phyloP scores from a whole-genome alignment of 1,139 yeast genomes.

The Saccharomyces hybrid region DNA sequence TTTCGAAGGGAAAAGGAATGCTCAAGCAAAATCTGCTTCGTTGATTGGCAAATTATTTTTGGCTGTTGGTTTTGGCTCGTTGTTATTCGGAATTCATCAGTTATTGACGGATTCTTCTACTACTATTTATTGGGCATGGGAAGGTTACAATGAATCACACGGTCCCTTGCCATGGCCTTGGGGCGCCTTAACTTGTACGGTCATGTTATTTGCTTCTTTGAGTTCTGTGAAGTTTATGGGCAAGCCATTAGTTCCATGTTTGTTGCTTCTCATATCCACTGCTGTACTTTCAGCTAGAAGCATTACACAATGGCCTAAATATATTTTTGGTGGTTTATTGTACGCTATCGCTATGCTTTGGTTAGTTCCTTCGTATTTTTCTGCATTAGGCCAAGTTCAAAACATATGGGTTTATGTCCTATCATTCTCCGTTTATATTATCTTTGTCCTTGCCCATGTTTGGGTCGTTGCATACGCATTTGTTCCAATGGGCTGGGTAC shows the following conservation, averaged over 20 bases:
- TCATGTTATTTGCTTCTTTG: slow-evolving; percentile 53
- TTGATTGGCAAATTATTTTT: slow-evolving; percentile 20
- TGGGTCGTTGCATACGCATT: slow-evolving; percentile 98
- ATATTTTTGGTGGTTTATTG: slow-evolving; percentile 55
- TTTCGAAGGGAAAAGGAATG: slow-evolving; percentile 9
- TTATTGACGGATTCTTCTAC: slow-evolving; percentile 79
- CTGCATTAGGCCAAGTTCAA: slow-evolving; percentile 48
- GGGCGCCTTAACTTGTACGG: slow-evolving; percentile 59
- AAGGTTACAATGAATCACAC: slow-evolving; percentile 64
- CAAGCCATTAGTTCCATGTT: slow-evolving; percentile 21
- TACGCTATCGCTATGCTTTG: slow-evolving; percentile 59
- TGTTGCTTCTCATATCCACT: slow-evolving; percentile 40
- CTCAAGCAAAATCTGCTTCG: slow-evolving; percentile 5
- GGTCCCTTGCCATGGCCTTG: slow-evolving; percentile 93
- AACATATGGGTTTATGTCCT: slow-evolving; percentile 53
- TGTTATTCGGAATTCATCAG: slow-evolving; percentile 65
- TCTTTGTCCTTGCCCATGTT: slow-evolving; percentile 70
- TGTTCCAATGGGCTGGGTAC: slow-evolving; percentile 85
- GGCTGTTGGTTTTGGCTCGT: slow-evolving; percentile 67
- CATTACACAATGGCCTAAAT: slow-evolving; percentile 71
- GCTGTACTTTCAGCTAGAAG: slow-evolving; percentile 23
- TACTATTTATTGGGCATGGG: slow-evolving; percentile 87
- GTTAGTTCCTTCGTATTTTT: slow-evolving; percentile 56
- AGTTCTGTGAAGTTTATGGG: slow-evolving; percentile 25
- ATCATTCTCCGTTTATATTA: slow-evolving; percentile 48